Evolutionary conservation across 2,329 filamentous ascomycete genomes (phyloP), one percentile per base, ranked within the genome.

Genomic region (Bipolaris sorokiniana): DNA sequence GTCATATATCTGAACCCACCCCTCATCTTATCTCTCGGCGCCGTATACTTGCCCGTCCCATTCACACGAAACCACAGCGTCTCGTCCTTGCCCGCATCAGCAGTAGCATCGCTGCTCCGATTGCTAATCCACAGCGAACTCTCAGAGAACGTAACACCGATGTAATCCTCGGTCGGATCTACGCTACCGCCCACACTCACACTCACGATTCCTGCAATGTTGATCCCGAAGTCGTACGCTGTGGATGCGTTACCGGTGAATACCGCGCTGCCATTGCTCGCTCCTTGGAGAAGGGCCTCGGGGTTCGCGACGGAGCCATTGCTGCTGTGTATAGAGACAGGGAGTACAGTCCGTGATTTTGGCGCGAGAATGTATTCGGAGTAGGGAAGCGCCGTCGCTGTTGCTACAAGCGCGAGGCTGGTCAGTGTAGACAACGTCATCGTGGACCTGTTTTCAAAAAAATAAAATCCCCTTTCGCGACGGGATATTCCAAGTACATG

Each of bases 101-200:
- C 75, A 0, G 79, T 83, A 1, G 79, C 79, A 66, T 84, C 82
- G 56, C 78, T 77, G 7, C 70, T 76, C 26, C 77, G 63, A 3
- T 75, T 76, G 36, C 77, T 82, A 44, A 85, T 80, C 81, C 81
- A 86, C 1, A 83, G 60, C 0, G 75, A 78, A 54, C 71, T 76
- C 50, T 80, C 78, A 1, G 75, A 74, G 53, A 77, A 81, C 1
- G 77, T 76, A 26, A 81, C 66, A 47, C 78, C 78, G 41, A 81
- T 78, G 61, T 72, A 77, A 47, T 79, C 76, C 33, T 72, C 63
- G 0, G 61, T 54, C n/a, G 68, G 63, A 5, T 74, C 75, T 1
- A 75, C 68, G 0, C 23, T 7, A 26, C 67, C 57, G 13, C 72
- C 73, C 28, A 80, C 67, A 4, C 63, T 66, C 28, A 80, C 58